Evolutionary conservation across 2,329 filamentous ascomycete species (phyloP).

Genomic region (Fusarium udum): DNA sequence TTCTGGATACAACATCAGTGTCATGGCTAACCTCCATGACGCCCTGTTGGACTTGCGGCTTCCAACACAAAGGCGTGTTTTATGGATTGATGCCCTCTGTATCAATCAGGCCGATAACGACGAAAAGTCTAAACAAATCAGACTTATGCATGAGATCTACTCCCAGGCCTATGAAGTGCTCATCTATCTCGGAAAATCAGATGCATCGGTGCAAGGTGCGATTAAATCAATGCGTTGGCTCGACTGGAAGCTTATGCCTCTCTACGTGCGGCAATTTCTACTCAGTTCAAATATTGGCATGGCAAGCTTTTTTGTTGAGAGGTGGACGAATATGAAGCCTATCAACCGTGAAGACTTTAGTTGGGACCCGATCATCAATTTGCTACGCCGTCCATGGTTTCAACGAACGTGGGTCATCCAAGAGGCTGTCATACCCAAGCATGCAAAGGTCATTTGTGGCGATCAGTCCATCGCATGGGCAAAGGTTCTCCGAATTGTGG

Average conservation of each 20-base stretch:
- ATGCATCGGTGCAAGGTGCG: accelerated
- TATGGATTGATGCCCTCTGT: not conserved
- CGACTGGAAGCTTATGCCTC: not conserved
- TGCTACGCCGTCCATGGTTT: not conserved
- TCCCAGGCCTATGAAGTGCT: accelerated
- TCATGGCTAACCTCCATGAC: accelerated
- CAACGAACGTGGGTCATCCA: not conserved
- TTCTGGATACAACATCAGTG: accelerated
- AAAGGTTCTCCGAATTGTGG: accelerated
- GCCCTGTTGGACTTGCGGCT: not conserved
- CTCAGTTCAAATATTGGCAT: accelerated
- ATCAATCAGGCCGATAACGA: not conserved
- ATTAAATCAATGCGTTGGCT: not conserved
- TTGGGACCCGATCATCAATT: not conserved
- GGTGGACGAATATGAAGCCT: accelerated
- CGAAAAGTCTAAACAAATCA: accelerated
- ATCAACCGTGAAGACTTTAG: accelerated
- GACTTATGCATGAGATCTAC: not conserved
- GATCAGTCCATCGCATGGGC: accelerated
- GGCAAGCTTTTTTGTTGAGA: accelerated
- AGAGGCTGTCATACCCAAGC: not conserved
- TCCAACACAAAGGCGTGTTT: accelerated
- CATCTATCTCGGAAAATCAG: not conserved
- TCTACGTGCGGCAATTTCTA: accelerated
- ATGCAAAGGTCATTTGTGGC: not conserved